Conservation (phyloP, 441 rosid species). For the Arabidopsis hybrid region DNA sequence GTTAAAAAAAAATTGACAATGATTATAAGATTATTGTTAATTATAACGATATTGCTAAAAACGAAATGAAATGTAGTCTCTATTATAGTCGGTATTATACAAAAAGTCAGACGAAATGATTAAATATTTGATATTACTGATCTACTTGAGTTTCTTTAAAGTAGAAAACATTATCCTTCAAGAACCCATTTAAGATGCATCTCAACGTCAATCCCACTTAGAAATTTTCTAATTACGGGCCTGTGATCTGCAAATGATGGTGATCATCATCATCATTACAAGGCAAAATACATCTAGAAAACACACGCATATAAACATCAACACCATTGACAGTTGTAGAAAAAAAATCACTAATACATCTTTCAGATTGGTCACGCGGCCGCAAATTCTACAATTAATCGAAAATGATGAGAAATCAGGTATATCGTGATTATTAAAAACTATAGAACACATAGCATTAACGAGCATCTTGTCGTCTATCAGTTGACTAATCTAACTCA, state of each 20-base stretch:
- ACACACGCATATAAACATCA: conserved; percentile 6
- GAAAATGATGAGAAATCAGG: not conserved
- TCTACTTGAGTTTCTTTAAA: conserved; percentile 27
- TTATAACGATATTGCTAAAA: not conserved
- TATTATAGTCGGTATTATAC: conserved; percentile 13
- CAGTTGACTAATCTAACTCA: not conserved
- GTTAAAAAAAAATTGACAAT: not conserved
- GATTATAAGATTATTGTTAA: not conserved
- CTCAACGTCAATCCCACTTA: conserved; percentile 36
- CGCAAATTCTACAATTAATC: not conserved
- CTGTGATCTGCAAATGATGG: conserved; percentile 13
- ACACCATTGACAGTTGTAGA: not conserved
- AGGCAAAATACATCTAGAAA: not conserved
- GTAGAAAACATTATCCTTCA: conserved; percentile 36
- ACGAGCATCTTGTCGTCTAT: not conserved
- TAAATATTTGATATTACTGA: conserved; percentile 8
- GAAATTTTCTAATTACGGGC: conserved; percentile 20
- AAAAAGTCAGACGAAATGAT: conserved; percentile 39
- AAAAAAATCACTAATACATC: not conserved
- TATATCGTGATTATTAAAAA: not conserved
- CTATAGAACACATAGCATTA: not conserved
- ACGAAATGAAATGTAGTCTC: no score
- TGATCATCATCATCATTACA: conserved; percentile 12
- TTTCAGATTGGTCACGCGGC: not conserved
- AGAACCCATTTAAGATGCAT: conserved; percentile 24